Percentiles rank a stretch among this genome's conserved stretches.
Evolutionary conservation across 1,139 yeast genomes (phyloP).

Genomic region (Fermentozyma sake): DNA sequence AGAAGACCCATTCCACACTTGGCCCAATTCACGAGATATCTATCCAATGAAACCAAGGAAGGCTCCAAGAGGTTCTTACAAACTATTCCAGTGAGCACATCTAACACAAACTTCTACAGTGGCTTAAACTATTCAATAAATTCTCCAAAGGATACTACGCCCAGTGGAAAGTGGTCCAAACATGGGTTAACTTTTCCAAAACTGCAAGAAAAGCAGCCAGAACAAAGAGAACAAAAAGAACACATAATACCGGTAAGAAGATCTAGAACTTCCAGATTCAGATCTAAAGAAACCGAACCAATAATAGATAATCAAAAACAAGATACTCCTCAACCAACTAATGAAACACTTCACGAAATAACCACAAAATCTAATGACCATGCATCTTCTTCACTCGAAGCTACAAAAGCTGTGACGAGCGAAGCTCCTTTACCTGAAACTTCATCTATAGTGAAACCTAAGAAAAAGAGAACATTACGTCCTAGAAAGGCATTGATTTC

Average conservation of each 20-base stretch:
- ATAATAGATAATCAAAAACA: no score
- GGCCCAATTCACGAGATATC: conserved; percentile 16
- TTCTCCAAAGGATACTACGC: background rate
- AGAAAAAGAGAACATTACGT: conserved; percentile 61
- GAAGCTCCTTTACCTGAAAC: no score
- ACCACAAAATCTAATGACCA: conserved; percentile 1
- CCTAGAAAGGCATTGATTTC: conserved; percentile 90
- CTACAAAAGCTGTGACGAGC: conserved; percentile 4
- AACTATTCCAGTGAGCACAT: conserved; percentile 30
- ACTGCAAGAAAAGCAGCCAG: conserved; percentile 6
- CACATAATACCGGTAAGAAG: conserved; percentile 29
- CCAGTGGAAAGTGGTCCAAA: conserved; percentile 19
- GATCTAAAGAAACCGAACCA: background rate
- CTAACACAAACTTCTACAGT: conserved; percentile 21
- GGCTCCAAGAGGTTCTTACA: conserved; percentile 38
- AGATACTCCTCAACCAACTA: background rate
- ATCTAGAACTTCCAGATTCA: conserved; percentile 36
- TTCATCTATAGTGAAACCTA: conserved; percentile 16
- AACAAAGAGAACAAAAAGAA: no score
- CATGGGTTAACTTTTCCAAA: conserved; percentile 18
- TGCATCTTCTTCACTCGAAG: conserved; percentile 3
- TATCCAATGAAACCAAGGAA: conserved; percentile 25
- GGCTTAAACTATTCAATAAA: conserved; percentile 22
- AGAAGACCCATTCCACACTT: no score
- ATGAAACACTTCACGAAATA: background rate